A percentile compares a stretch with the other conserved stretches of the same genome.
phyloP scores from a whole-genome alignment of 2,329 filamentous ascomycete genomes.

The Gnomoniopsis sp. region DNA sequence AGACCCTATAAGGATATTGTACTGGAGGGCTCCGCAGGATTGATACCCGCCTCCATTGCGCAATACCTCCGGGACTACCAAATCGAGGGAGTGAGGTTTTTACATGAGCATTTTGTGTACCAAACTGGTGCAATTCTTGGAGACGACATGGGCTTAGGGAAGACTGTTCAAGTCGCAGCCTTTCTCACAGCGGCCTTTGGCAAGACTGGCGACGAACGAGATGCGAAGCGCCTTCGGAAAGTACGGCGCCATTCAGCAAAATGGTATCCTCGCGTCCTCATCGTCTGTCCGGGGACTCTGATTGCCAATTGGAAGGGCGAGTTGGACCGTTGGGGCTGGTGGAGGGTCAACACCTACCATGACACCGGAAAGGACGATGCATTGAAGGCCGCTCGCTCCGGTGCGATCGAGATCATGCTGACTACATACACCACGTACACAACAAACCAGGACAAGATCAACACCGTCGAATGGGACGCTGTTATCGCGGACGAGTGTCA shows the following conservation, averaged over 20 bases:
- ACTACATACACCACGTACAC: conserved; percentile 93
- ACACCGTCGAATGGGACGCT: conserved; percentile 87
- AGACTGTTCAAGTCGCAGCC: conserved; percentile 92
- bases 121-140: conserved; percentile 88
- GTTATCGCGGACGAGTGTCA: conserved; percentile 95
- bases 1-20: conserved; percentile 71
- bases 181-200: conserved; percentile 91
- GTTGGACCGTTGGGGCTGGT: conserved; percentile 89
- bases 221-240: conserved; percentile 83
- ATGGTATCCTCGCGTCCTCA: conserved; percentile 82
- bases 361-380: conserved; percentile 66
- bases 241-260: conserved; percentile 59
- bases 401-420: conserved; percentile 83
- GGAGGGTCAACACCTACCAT: conserved; percentile 82
- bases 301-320: conserved; percentile 92
- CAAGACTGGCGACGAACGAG: conserved; percentile 85
- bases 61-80: conserved; percentile 94
- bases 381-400: conserved; percentile 68
- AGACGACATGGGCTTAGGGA: conserved; percentile 96
- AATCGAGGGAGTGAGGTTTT: conserved; percentile 76
- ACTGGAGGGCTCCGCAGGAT: conserved; percentile 69
- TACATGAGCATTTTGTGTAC: conserved; percentile 86
- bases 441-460: conserved; percentile 69
- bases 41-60: conserved; percentile 85
- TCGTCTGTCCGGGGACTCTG: conserved; percentile 84